Conservation (phyloP, 1,139 yeast species). For the Groenewaldozyma sp. region DNA sequence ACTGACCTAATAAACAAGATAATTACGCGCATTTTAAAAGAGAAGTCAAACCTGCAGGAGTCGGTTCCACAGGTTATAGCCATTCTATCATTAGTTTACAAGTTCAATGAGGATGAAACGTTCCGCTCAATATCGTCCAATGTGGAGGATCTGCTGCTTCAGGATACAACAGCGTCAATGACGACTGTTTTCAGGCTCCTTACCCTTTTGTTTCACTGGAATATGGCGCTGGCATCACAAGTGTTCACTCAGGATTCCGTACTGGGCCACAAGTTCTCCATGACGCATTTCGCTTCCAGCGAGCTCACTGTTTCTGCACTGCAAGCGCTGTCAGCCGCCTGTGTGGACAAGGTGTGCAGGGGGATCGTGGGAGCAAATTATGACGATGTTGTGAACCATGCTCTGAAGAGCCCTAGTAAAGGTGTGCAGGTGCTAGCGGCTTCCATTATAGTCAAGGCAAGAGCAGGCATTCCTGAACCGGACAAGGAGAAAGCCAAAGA, state of each 20-base stretch:
- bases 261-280: constrained; percentile 17
- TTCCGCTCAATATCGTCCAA: background rate
- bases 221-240: constrained; percentile 17
- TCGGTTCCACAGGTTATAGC: background rate
- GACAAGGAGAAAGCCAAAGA: constrained; percentile 18
- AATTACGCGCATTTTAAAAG: background rate
- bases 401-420: constrained; percentile 14
- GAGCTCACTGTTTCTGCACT: constrained; percentile 22
- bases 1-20: background rate
- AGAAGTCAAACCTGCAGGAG: background rate
- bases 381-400: constrained; percentile 20
- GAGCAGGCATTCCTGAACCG: constrained; percentile 23
- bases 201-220: constrained; percentile 58
- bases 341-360: constrained; percentile 27
- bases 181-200: constrained; percentile 48
- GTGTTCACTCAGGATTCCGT: constrained; percentile 17
- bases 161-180: constrained; percentile 7
- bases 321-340: constrained; percentile 29
- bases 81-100: background rate
- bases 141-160: constrained; percentile 7
- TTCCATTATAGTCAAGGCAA: constrained; percentile 28
- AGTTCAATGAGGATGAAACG: background rate
- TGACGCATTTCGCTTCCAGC: constrained; percentile 16
- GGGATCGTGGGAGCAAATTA: constrained; percentile 23
- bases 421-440: constrained; percentile 27